Evolutionary conservation across 2,329 filamentous ascomycete genomes (phyloP).

Genomic region (Tolypocladium pustulatum): DNA sequence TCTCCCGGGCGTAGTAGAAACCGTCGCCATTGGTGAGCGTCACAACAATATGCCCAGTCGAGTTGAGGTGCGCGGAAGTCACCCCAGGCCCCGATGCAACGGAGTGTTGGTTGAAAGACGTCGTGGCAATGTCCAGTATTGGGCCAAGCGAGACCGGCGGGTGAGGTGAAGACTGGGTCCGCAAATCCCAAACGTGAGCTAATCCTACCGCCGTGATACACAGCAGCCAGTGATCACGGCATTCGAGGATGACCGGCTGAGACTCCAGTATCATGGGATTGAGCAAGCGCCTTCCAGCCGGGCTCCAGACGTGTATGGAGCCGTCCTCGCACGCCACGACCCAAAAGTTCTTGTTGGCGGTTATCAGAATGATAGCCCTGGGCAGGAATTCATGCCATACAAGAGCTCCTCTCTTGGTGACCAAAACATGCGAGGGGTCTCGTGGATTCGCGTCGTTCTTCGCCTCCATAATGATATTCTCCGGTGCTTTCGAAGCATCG

Average conservation of each 20-base stretch:
- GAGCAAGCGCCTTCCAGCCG: conserved; percentile 74
- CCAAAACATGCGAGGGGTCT: conserved; percentile 75
- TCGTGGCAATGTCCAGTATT: conserved; percentile 75
- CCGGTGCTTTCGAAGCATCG: conserved; percentile 51
- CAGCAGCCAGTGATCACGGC: conserved; percentile 78
- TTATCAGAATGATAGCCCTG: conserved; percentile 75
- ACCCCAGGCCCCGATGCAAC: conserved; percentile 72
- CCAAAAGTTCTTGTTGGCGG: conserved; percentile 87
- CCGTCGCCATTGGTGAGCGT: conserved; percentile 91
- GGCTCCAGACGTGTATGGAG: conserved; percentile 82
- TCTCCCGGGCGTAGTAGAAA: conserved; percentile 73
- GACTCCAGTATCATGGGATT: conserved; percentile 82
- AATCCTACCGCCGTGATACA: conserved; percentile 82
- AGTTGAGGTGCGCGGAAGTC: conserved; percentile 85
- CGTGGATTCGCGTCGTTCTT: conserved; percentile 68
- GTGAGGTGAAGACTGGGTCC: conserved; percentile 71
- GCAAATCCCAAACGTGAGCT: conserved; percentile 90
- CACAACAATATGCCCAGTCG: conserved; percentile 75
- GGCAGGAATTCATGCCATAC: conserved; percentile 95
- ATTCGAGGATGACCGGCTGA: conserved; percentile 89
- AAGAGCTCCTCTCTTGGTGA: conserved; percentile 67
- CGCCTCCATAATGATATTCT: conserved; percentile 76
- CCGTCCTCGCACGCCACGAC: conserved; percentile 89
- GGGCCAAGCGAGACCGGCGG: conserved; percentile 84
- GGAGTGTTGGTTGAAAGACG: conserved; percentile 64